These are phyloP conservation scores for Alternaria sp. DNA, from an alignment of 2,329 filamentous ascomycete genomes.

Conservation along the genomic window DNA sequence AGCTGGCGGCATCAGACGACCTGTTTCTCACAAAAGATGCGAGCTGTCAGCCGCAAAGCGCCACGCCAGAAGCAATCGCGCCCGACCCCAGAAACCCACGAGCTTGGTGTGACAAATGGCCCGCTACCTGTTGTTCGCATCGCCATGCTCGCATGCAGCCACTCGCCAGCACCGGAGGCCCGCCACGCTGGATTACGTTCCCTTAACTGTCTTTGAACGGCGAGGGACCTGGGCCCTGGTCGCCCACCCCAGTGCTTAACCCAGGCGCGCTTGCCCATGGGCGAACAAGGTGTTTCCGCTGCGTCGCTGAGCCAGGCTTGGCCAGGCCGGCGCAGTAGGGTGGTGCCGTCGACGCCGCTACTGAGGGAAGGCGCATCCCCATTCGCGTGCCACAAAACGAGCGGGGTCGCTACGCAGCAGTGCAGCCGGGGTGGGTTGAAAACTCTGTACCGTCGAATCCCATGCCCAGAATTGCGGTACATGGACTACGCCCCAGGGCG, in stretches of 20 bases:
- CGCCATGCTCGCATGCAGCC: background rate
- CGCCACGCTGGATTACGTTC: constrained; percentile 24
- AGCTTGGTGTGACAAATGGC: background rate
- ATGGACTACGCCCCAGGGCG: constrained; percentile 15
- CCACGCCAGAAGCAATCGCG: constrained; percentile 13
- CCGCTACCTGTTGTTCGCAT: background rate
- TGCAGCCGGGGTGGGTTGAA: constrained; percentile 24
- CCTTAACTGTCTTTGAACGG: constrained; percentile 12
- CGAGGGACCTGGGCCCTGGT: constrained; percentile 18
- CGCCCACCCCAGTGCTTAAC: constrained; percentile 10
- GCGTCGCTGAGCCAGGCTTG: constrained; percentile 15
- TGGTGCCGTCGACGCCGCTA: background rate
- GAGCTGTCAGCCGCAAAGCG: constrained; percentile 12
- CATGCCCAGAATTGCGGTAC: constrained; percentile 30
- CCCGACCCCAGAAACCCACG: constrained; percentile 12
- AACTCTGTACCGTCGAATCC: constrained; percentile 37
- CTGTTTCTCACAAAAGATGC: constrained; percentile 29
- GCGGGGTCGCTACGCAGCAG: constrained; percentile 27
- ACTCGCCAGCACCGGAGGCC: constrained; percentile 2
- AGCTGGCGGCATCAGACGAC: constrained; percentile 17
- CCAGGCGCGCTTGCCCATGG: constrained; percentile 17
- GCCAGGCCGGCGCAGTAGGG: constrained; percentile 19
- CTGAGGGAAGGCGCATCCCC: constrained; percentile 3
- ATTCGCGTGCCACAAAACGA: constrained; percentile 27
- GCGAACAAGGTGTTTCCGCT: constrained; percentile 13